These are phyloP conservation scores for Termitomyces sp. DNA, from an alignment of 768 basidiomycete species.

Conservation along the genomic window DNA sequence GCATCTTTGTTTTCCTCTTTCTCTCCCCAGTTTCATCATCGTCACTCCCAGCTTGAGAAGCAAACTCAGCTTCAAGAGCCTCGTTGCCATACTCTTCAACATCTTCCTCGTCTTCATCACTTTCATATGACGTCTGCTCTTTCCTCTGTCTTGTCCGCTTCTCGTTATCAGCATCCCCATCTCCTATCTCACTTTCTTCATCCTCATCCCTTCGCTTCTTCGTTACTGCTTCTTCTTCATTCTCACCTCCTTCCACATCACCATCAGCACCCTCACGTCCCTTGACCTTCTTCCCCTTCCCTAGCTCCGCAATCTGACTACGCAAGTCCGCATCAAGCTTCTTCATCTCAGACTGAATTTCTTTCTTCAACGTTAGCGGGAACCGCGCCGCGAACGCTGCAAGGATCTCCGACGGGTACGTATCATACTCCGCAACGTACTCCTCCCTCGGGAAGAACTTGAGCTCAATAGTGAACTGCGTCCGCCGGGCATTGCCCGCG, in stretches of 20 bases:
- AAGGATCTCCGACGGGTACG: conserved; percentile 68
- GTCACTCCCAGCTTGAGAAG: conserved; percentile 39
- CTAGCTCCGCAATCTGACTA: conserved; percentile 73
- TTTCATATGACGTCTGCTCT: conserved; percentile 73
- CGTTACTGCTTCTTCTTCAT: conserved; percentile 27
- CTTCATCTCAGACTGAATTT: conserved; percentile 83
- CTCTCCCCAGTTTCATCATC: conserved; percentile 23
- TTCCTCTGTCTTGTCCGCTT: conserved; percentile 68
- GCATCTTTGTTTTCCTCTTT: conserved; percentile 3
- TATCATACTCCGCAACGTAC: conserved; percentile 78
- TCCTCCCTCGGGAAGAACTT: conserved; percentile 84
- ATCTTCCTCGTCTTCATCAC: conserved; percentile 55
- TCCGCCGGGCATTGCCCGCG: conserved; percentile 63
- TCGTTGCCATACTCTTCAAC: conserved; percentile 46
- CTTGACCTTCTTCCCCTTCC: conserved; percentile 62
- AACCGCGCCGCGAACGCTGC: conserved; percentile 68
- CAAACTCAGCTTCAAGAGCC: conserved; percentile 61
- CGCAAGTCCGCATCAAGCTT: conserved; percentile 75
- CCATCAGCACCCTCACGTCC: conserved; percentile 43
- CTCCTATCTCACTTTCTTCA: conserved; percentile 71
- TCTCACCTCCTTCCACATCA: conserved; percentile 49
- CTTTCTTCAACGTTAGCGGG: conserved; percentile 75
- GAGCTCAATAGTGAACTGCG: conserved; percentile 76
- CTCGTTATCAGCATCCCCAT: conserved; percentile 76
- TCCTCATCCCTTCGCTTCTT: conserved; percentile 45